Evolutionary conservation across 108 stramenopile genomes (phyloP), one percentile per base, ranked within the genome.

Genomic region (Parietichytrium sp.): DNA sequence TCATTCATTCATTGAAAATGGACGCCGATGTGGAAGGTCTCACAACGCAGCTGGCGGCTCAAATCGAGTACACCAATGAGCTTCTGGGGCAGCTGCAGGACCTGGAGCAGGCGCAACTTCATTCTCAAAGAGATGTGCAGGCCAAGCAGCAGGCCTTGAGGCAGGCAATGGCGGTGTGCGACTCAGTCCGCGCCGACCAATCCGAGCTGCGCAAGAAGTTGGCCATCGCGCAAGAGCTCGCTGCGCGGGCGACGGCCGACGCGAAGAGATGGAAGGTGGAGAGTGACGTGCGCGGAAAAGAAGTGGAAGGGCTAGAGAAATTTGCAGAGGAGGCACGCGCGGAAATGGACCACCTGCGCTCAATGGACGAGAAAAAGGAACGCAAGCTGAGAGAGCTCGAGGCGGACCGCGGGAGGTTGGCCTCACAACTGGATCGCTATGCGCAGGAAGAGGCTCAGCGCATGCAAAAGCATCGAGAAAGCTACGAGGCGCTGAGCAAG

Each of bases 401-500:
- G 72, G 61, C 61, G 61, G 16, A 51, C 31, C 72, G 72, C 3
- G 10, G 10, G 29, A 8, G 47, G 13, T 8, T 25, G 26, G 81
- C 61, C 36, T 48, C 61, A 20, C 55, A 47, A 10, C 82, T 82
- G 2, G 31, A 49, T 4, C 4, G 18, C 2, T 4, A 25, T 4
- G 48, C 29, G 7, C 29, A 15, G 26, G 20, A 53, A 31, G 29
- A 18, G 2, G 45, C 15, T 18, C 25, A 38, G 33, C 80, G 30
- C 23, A 33, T 82, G 20, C 80, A 54, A 20, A 4, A 10, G 18
- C 80, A 52, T 7, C 12, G 47, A 20, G 27, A 33, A 13, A 25
- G 16, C 54, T 81, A 82, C 49, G 82, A 82, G 52, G 72, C 7
- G 25, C 45, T 82, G 38, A 80, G 80, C 15, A 7, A 61, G 30